Conservation (phyloP, 2,329 filamentous ascomycete genomes). For the Aureobasidium sp. region DNA sequence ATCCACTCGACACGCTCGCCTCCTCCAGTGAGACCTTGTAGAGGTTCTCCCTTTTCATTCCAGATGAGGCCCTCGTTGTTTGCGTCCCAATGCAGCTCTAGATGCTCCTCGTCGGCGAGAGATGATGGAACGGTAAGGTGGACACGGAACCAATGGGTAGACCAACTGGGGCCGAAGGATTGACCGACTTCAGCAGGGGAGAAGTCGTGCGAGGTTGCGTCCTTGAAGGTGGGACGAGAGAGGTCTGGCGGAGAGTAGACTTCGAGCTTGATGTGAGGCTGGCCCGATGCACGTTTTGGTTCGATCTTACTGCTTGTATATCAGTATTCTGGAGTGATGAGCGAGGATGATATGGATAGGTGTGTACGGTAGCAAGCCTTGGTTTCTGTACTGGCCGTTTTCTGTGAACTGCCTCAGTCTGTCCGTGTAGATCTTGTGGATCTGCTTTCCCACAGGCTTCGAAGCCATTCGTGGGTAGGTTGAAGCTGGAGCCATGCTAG, state of each 20-base stretch:
- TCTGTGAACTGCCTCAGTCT: constrained; percentile 75
- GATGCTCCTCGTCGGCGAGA: constrained; percentile 63
- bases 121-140: constrained; percentile 66
- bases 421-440: constrained; percentile 74
- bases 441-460: constrained; percentile 63
- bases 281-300: constrained; percentile 58
- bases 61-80: constrained; percentile 93
- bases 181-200: constrained; percentile 64
- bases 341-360: background rate
- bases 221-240: constrained; percentile 73
- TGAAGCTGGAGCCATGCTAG: constrained; percentile 23
- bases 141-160: constrained; percentile 94
- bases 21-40: constrained; percentile 85
- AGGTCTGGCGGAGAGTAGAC: constrained; percentile 78
- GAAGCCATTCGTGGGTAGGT: constrained; percentile 42
- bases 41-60: constrained; percentile 77
- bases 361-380: constrained; percentile 46
- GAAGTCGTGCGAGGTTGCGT: constrained; percentile 64
- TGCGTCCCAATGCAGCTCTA: constrained; percentile 96
- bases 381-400: constrained; percentile 50
- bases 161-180: constrained; percentile 88
- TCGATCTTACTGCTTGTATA: constrained; percentile 49
- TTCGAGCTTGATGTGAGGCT: constrained; percentile 70
- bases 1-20: constrained; percentile 89
- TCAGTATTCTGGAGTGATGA: background rate